Evolutionary conservation across 2,329 filamentous ascomycete species (phyloP).

Genomic region (Purpureocillium lavendulum): DNA sequence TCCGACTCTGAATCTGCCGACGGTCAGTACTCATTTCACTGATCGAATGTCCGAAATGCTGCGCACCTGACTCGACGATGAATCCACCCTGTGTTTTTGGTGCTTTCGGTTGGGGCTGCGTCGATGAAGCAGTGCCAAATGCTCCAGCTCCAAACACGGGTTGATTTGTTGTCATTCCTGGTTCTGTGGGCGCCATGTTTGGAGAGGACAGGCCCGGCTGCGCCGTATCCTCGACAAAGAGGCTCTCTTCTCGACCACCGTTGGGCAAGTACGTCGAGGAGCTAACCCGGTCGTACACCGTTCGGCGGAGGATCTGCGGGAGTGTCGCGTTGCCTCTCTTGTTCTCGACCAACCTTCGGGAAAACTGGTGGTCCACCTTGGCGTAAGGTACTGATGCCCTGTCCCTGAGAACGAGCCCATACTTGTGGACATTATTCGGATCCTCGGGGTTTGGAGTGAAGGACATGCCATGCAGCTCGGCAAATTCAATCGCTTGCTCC

Average conservation of each 20-base stretch:
- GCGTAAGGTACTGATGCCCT: conserved; percentile 36
- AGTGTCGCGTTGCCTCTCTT: conserved; percentile 47
- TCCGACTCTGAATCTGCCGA: no score
- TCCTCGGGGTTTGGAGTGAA: conserved; percentile 32
- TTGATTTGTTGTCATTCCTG: no score
- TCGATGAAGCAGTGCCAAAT: no score
- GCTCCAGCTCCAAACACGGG: no score
- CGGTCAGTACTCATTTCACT: no score
- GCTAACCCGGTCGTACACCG: conserved; percentile 32
- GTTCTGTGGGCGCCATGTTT: no score
- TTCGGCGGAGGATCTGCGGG: conserved; percentile 47
- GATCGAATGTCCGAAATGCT: no score
- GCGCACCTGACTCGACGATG: no score
- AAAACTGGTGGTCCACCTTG: conserved; percentile 47
- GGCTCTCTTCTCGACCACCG: conserved; percentile 1
- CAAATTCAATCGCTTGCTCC: conserved; percentile 57
- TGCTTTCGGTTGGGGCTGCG: no score
- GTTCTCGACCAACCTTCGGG: conserved; percentile 46
- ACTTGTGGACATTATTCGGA: conserved; percentile 24
- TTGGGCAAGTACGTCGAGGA: neutral
- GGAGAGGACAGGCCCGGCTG: no score
- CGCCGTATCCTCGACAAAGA: conserved; percentile 17
- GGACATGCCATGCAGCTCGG: conserved; percentile 46
- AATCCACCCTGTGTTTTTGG: no score
- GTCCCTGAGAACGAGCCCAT: conserved; percentile 36